Base-by-base conservation (phyloP, 2,329 filamentous ascomycete species). In the Tolypocladium nubicola region DNA sequence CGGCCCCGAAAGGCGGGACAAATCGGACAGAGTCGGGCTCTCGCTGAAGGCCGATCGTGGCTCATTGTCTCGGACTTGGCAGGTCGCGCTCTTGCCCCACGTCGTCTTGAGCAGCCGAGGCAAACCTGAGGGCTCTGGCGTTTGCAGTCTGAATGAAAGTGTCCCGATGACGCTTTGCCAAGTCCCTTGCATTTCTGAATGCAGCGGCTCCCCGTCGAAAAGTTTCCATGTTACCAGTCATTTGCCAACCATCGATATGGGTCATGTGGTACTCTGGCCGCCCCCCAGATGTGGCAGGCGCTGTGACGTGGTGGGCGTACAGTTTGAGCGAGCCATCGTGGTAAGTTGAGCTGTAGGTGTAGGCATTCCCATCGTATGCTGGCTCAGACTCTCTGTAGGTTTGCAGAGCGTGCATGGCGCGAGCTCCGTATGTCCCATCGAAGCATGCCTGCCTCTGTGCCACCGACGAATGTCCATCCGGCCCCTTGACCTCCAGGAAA, bases 251-350 rank as follows among this genome's bases (percentile, higher is more conserved):
- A 56, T 61, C 56, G 13, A 74, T 13, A 57, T 68, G 60, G 14
- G 68, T 73, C 71, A 75, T 77, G 55, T 75, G 65, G 63, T 76
- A 77, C 62, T 70, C 68, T 7, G 68, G 68, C 52, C 57, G 70
- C 63, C 60, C 67, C 58, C 61, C 67, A 53, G 66, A 61, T 33
- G 16, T 61, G 13, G 54, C 60, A 53, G 71, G 68, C 58, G 65
- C 63, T 14, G 66, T 70, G 56, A 64, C 33, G 59, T 76, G 66
- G 61, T 69, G 68, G 53, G 72, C 64, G 60, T 72, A 76, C 55
- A 76, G 59, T 59, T 68, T 59, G 35, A 77, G 72, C 26, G 9
- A 26, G 52, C 71, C 57, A 21, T n/a, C 58, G 53, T 71, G 62
- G 57, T 76, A 76, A 1, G 60, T 73, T 11, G 68, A 68, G 35